Base-by-base conservation (phyloP, 148 eudicot species). In the Rhododendron ferrugineum region DNA sequence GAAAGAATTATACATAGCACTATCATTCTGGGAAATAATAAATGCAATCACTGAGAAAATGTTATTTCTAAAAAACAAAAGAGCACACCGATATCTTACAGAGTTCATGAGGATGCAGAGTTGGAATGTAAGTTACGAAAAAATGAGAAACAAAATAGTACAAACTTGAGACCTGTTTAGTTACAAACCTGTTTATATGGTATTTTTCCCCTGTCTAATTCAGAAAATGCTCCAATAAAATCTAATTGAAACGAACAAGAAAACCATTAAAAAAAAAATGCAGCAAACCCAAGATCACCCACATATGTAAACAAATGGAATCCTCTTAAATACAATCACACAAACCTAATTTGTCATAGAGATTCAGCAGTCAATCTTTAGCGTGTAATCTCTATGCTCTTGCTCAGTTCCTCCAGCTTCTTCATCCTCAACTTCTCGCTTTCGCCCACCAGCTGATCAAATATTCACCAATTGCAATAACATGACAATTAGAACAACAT, bases 371-470 rank as follows among this genome's bases (percentile, higher is more conserved):
- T 44, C 46, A 78, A 15, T 14, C 72, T 89, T 54, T 47, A 91
- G 68, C 80, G 90, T 87, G 88, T 81, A n/a, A 90, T 85, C 80
- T 95, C 98, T 42, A 95, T 88, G 90, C 93, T 93, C 94, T 93
- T 91, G 93, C 98, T 95, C 90, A 95, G 88, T 85, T 95, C 98
- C 62, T 95, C 98, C 90, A 95, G 86, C 84, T 93, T 95, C 92
- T 91, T 92, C 95, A 95, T 88, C 94, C 98, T 95, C 89, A 92
- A 66, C 85, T 88, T 90, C 90, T 95, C 98, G 80, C 98, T 95
- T 86, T 95, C 98, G 44, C 95, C 86, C 78, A 95, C 98, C 90
- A 95, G 93, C 98, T 95, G 93, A 68, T 82, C 83, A 44, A 50
- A 36, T 37, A 78, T 73, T 44, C 34, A 86, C 50, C 54, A 54